Conservation (phyloP, 345 rosid species). For the Turritis glabra region DNA sequence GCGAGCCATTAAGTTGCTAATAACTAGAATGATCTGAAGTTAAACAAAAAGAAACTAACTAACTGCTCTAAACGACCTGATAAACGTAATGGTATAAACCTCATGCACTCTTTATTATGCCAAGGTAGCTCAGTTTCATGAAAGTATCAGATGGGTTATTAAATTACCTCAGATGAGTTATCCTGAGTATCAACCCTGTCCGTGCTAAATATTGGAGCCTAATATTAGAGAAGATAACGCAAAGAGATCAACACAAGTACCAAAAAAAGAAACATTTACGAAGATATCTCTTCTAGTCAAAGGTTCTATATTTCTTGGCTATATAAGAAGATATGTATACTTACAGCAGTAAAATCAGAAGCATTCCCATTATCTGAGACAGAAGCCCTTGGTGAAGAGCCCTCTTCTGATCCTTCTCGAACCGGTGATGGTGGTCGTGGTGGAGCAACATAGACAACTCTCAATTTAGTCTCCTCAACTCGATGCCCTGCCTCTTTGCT, state of each 20-base stretch:
- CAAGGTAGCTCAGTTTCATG: neutral
- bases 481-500: conserved; percentile 60
- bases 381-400: conserved; percentile 72
- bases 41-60: neutral
- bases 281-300: neutral
- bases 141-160: neutral
- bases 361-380: conserved; percentile 59
- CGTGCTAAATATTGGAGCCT: conserved; percentile 55
- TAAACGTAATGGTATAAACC: neutral
- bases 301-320: neutral
- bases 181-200: conserved; percentile 55
- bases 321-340: conserved; percentile 25
- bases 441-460: conserved; percentile 79
- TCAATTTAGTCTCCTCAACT: conserved; percentile 75
- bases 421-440: conserved; percentile 79
- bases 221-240: conserved; percentile 37
- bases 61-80: neutral
- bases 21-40: neutral
- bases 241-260: conserved; percentile 16
- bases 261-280: neutral
- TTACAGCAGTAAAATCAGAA: conserved; percentile 61
- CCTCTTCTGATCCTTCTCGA: conserved; percentile 82
- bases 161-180: conserved; percentile 60
- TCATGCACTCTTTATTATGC: neutral
- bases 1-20: neutral